Base-by-base conservation (phyloP, 805 yeast genomes). In the Jamesozyma hellenica region DNA sequence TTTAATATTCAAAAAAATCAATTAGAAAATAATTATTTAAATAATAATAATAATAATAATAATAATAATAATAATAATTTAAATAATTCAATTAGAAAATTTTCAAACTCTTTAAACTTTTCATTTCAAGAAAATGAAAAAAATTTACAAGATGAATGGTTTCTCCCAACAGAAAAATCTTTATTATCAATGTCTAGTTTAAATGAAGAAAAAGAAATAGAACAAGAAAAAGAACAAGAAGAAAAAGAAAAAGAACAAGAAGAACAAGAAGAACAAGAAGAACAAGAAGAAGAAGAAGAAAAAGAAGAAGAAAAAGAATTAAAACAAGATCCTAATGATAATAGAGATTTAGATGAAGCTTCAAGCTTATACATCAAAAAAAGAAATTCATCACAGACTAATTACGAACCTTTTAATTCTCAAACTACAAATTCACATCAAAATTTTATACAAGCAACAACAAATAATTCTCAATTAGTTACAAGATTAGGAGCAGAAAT, bases 401-500 rank as follows among this genome's bases (percentile, higher is more conserved):
- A n/a, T n/a, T n/a, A n/a, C n/a, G n/a, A n/a, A n/a, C n/a, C n/a
- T n/a, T n/a, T n/a, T n/a, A n/a, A n/a, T n/a, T n/a, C n/a, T n/a
- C n/a, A n/a, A n/a, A n/a, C n/a, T n/a, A n/a, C n/a, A n/a, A n/a
- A n/a, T n/a, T n/a, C n/a, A n/a, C n/a, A n/a, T n/a, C n/a, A n/a
- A n/a, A n/a, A n/a, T n/a, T n/a, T n/a, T n/a, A n/a, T n/a, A n/a
- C n/a, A n/a, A n/a, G n/a, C n/a, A n/a, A n/a, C n/a, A n/a, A n/a
- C n/a, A n/a, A n/a, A 28, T 40, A 59, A 54, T 38, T 51, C 61
- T 2, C 95, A 82, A 53, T 56, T 84, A 39, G 72, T 84, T 35
- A 77, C 81, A 45, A 83, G 80, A 51, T 70, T 92, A 68, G 77
- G 88, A 34, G 64, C 83, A 0, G 84, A 78, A 36, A 76, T 90